These are phyloP conservation scores for Neonectria magnoliae DNA, from an alignment of 2,329 filamentous ascomycete species.

Conservation along the genomic window DNA sequence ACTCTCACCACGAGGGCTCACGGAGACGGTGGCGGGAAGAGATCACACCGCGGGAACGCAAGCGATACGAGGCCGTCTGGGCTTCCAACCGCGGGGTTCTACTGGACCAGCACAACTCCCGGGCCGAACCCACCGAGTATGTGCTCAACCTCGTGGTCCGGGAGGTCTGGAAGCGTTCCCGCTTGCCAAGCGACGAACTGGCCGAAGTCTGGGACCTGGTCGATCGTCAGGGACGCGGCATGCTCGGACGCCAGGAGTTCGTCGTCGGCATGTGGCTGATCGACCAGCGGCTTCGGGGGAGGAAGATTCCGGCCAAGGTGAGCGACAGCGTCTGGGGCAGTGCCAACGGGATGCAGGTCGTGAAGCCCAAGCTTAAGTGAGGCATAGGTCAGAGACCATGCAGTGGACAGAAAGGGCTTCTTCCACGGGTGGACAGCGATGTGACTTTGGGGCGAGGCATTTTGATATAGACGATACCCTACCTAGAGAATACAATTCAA, in stretches of 20 bases:
- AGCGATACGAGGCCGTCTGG: conserved; percentile 86
- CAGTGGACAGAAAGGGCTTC: neutral
- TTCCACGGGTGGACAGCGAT: conserved; percentile 3
- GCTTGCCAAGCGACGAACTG: conserved; percentile 74
- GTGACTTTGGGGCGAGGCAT: conserved; percentile 14
- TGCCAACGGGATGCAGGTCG: conserved; percentile 60
- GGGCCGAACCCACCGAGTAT: conserved; percentile 53
- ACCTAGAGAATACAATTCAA: conserved; percentile 28
- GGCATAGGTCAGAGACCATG: conserved; percentile 16
- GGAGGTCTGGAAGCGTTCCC: conserved; percentile 79
- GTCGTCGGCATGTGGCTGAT: conserved; percentile 86
- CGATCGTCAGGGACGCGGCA: conserved; percentile 63
- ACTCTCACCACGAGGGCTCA: conserved; percentile 80
- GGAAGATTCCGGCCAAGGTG: conserved; percentile 79
- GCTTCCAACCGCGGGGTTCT: conserved; percentile 78
- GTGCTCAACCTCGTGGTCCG: conserved; percentile 75
- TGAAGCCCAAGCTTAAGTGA: conserved; percentile 45
- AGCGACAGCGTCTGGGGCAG: conserved; percentile 81
- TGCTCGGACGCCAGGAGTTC: conserved; percentile 75
- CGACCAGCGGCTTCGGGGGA: conserved; percentile 80
- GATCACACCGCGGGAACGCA: conserved; percentile 77
- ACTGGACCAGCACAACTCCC: conserved; percentile 43
- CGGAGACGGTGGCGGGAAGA: conserved; percentile 81
- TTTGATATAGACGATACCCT: conserved; percentile 42
- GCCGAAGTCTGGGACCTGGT: conserved; percentile 83